Evolutionary conservation across 306 rosid species (phyloP), one percentile per base, ranked within the genome.

Genomic region (Corylus avellana): DNA sequence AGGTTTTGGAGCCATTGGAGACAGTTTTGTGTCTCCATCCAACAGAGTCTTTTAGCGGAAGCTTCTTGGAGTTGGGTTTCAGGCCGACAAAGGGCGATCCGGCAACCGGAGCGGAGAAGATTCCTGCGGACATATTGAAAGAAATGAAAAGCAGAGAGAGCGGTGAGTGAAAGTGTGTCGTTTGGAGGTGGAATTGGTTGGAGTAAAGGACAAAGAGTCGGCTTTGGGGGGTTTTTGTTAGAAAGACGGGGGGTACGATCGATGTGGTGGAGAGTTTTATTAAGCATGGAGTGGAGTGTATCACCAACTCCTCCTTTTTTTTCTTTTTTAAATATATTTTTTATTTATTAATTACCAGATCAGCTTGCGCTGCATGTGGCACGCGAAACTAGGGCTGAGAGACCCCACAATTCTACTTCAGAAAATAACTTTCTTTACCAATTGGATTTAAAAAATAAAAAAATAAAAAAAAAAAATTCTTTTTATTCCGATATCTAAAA

Each of bases 1-100:
- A 74, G 78, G 75, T 87, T 82, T 71, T 92, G 72, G 83, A 90
- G 76, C 90, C 91, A 78, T 84, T 88, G 57, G 97, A 86, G 78
- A 86, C 84, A 29, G 81, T 84, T 61, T 87, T 90, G 71, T 61
- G 83, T 75, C 73, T 75, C 90, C 90, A 88, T 20, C 70, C 83
- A 76, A 83, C 27, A 75, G 86, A 81, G 3, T 70, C 77, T 54
- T 62, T 78, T 17, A 3, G 64, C 4, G 79, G 78, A 44, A 74
- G 84, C 76, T 78, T 84, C 55, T 79, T 46, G 8, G 82, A 81
- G 81, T 69, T 79, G 85, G 85, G 57, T 67, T 76, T 87, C 84
- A 89, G 77, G 78, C 92, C 94, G 78, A 83, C 84, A 50, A 75
- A 89, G 44, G 67, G 78, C 46, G 86, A 49, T 16, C 80, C 85